Conservation (phyloP, 78 protist species). For the Cavenderia fasciculata region DNA sequence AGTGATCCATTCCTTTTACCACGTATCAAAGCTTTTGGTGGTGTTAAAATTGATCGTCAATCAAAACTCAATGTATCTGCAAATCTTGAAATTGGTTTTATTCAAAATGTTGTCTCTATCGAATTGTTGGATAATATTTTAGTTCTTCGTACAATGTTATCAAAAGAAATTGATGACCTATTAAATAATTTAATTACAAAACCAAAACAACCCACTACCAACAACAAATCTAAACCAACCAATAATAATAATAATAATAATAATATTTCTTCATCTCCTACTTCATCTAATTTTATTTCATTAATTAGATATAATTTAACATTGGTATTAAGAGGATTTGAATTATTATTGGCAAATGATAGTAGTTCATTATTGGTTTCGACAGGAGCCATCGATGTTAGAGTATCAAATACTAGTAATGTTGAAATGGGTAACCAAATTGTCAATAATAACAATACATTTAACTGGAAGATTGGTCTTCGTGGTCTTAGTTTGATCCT, state of each 20-base stretch:
- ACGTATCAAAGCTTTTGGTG: constrained; percentile 56
- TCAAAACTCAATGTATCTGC: constrained; percentile 11
- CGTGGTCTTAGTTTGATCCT: constrained; percentile 48
- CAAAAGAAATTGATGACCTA: constrained; percentile 61
- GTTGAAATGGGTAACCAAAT: neutral
- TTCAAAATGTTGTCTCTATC: constrained; percentile 45
- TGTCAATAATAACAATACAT: neutral
- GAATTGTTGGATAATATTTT: constrained; percentile 48
- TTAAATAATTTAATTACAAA: constrained; percentile 41
- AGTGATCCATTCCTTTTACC: constrained; percentile 63
- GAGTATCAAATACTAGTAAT: neutral
- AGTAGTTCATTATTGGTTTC: constrained; percentile 36
- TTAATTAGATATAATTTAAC: constrained; percentile 39
- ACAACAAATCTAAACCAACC: constrained; percentile 38
- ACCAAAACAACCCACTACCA: no score
- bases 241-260: neutral
- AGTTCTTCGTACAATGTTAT: constrained; percentile 25
- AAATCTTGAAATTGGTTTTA: constrained; percentile 62
- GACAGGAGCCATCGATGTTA: constrained; percentile 52
- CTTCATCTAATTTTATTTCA: neutral
- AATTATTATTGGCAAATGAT: constrained; percentile 21
- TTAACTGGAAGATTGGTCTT: constrained; percentile 63
- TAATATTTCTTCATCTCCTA: neutral
- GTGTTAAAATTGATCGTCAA: constrained; percentile 19
- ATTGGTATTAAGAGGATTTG: constrained; percentile 31